A percentile compares a stretch with the other conserved stretches of the same genome.
These are phyloP conservation scores for Lactifluus rugatus DNA, from an alignment of 768 basidiomycete species.

Conservation along the genomic window DNA sequence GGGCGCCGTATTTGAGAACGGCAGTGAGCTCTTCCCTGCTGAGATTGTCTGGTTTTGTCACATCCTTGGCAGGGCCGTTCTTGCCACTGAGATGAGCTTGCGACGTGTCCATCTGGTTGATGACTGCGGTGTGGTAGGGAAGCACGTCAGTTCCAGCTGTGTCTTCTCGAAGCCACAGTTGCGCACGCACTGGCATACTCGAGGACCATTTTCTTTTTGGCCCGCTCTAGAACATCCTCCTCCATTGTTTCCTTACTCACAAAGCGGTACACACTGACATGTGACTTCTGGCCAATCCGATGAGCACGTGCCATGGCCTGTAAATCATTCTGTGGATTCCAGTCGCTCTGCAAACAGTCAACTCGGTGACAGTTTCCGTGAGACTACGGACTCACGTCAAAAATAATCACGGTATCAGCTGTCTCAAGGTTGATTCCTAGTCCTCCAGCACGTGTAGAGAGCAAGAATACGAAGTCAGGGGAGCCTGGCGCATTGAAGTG, in stretches of 20 bases:
- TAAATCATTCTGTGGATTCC: constrained; percentile 97
- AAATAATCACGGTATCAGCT: constrained; percentile 97
- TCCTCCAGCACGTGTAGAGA: constrained; percentile 95
- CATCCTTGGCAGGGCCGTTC: constrained; percentile 46
- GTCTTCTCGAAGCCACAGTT: constrained; percentile 1
- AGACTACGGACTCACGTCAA: constrained; percentile 58
- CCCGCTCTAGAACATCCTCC: constrained; percentile 95
- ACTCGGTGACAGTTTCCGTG: constrained; percentile 16
- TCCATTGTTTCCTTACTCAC: constrained; percentile 99
- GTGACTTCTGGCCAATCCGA: constrained; percentile 96
- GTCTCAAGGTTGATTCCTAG: constrained; percentile 98
- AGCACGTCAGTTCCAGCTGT: background rate
- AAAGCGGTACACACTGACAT: constrained; percentile 97
- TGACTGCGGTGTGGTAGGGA: constrained; percentile 46
- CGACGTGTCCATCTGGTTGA: constrained; percentile 99
- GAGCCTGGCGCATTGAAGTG: constrained; percentile 93
- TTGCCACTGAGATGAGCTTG: constrained; percentile 91
- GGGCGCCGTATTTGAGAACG: constrained; percentile 97
- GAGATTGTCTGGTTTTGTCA: constrained; percentile 68
- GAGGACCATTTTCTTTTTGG: constrained; percentile 98
- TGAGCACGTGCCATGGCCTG: constrained; percentile 99
- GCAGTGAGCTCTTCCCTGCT: constrained; percentile 96
- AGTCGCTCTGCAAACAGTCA: constrained; percentile 62
- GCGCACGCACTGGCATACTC: constrained; percentile 90
- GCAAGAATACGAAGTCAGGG: constrained; percentile 91